phyloP scores from a whole-genome alignment of 2,329 filamentous ascomycete species.

The Ceratocystis eucalypticola region DNA sequence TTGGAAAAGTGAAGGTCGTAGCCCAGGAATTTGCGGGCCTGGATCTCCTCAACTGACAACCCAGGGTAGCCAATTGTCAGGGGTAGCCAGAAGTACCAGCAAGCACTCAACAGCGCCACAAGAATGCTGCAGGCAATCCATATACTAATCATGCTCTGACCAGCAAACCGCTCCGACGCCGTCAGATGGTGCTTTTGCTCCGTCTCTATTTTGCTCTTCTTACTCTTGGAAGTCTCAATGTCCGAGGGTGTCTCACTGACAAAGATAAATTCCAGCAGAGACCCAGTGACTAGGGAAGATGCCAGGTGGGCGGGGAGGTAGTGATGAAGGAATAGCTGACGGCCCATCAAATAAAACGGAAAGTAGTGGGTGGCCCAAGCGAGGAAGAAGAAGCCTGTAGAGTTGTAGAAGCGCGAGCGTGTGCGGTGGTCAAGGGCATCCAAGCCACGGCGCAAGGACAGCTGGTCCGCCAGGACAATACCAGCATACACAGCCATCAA shows the following conservation, averaged over 20 bases:
- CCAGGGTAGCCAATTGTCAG: conserved; percentile 92
- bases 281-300: conserved; percentile 77
- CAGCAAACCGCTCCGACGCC: conserved; percentile 68
- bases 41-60: conserved; percentile 62
- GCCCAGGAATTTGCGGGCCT: conserved; percentile 82
- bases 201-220: conserved; percentile 28
- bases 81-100: conserved; percentile 89
- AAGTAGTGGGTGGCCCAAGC: conserved; percentile 96
- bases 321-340: conserved; percentile 94
- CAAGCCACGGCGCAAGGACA: conserved; percentile 81
- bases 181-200: conserved; percentile 50
- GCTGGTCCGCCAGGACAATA: conserved; percentile 81
- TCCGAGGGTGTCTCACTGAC: conserved; percentile 48
- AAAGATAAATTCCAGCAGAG: conserved; percentile 90
- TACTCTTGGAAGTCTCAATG: conserved; percentile 22
- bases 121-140: conserved; percentile 71
- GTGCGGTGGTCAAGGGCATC: conserved; percentile 92
- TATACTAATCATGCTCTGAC: conserved; percentile 59
- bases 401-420: conserved; percentile 91
- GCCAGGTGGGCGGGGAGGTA: conserved; percentile 92
- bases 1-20: conserved; percentile 99
- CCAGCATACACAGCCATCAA: conserved; percentile 86
- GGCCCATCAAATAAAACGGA: conserved; percentile 95
- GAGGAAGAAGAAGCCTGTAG: conserved; percentile 96
- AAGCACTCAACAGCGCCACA: conserved; percentile 51